Percentiles rank a stretch among this genome's conserved stretches.
These are phyloP conservation scores for Neurospora sp. DNA, from an alignment of 2,329 filamentous ascomycete genomes.

Conservation along the genomic window DNA sequence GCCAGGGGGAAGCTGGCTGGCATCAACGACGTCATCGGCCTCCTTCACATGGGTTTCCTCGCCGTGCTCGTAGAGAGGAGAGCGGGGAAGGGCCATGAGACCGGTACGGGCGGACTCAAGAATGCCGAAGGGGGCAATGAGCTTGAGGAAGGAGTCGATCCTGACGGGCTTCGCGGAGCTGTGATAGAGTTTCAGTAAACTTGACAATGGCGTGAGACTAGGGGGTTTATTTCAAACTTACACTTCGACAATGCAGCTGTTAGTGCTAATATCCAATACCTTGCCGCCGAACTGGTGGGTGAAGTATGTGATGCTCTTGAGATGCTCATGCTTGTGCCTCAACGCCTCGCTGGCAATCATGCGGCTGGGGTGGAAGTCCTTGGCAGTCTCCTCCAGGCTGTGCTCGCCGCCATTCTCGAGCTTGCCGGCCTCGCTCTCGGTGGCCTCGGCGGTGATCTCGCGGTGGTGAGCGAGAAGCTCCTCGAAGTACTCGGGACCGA, in stretches of 20 bases:
- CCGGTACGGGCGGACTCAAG: slow-evolving; percentile 92
- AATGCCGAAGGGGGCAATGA: slow-evolving; percentile 89
- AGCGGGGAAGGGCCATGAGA: slow-evolving; percentile 91
- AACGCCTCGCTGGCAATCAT: slow-evolving; percentile 80
- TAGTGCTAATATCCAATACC: slow-evolving; percentile 94
- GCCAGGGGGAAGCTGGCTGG: slow-evolving; percentile 85
- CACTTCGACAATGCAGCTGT: slow-evolving; percentile 97
- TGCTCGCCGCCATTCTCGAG: slow-evolving; percentile 34
- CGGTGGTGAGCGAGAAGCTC: slow-evolving; percentile 92
- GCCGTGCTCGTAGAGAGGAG: slow-evolving; percentile 67
- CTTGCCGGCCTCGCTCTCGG: slow-evolving; percentile 17
- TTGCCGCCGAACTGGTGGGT: slow-evolving; percentile 97
- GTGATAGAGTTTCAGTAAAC: slow-evolving; percentile 38
- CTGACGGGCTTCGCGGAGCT: slow-evolving; percentile 86
- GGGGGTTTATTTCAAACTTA: slow-evolving; percentile 38
- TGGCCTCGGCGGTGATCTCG: slow-evolving; percentile 55
- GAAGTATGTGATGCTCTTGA: slow-evolving; percentile 92
- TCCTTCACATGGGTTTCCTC: slow-evolving; percentile 71
- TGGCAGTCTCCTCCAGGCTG: slow-evolving; percentile 36
- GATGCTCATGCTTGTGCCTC: slow-evolving; percentile 93
- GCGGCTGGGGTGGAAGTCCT: slow-evolving; percentile 84
- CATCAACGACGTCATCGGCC: slow-evolving; percentile 88
- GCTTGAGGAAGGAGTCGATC: slow-evolving; percentile 96
- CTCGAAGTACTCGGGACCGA: slow-evolving; percentile 97
- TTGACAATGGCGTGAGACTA: not conserved